Evolutionary conservation across 257 asterid species (phyloP), one percentile per base, ranked within the genome.

Genomic region (Lithospermum erythrorhizon): DNA sequence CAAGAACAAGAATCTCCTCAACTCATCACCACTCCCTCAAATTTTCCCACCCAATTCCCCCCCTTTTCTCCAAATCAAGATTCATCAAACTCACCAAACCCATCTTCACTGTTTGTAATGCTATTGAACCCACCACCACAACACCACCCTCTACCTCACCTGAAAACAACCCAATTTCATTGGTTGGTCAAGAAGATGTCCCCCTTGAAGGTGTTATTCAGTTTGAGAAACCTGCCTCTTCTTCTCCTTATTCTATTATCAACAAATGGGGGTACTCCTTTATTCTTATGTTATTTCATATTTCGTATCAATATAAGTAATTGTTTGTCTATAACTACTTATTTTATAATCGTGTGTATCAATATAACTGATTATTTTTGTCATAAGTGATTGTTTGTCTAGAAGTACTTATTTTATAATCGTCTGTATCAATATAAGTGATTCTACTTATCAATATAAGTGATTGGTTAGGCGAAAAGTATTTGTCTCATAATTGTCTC

Each of bases 161-260:
- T 4, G 76, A 76, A 56, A 76, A 70, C 57, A 54, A 73, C n/a
- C 54, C 83, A 1, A 71, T 84, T 21, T 63, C 95, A 6, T 49
- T 82, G 17, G 85, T 84, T 48, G 82, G 83, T 10, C 82, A 81
- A 29, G 73, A 81, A 19, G 78, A 73, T 65, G 81, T 81, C 45
- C 80, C 85, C 19, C 93, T 86, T 22, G 94, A 86, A 75, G 97
- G 95, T 21, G 94, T 89, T 56, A 86, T 89, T 65, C 97, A 82
- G 80, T 89, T 82, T 68, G 90, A 84, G 55, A 86, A 84, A 68
- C 89, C 95, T 21, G 62, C 66, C 9, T 66, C 80, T 7, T 23
- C 69, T 60, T 71, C 86, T 21, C 62, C 41, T 59, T 68, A 58
- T 58, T 48, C 66, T 14, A 52, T 59, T 6, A 47, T 89, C 29